Conservation (phyloP, 202 grass and related monocot species). For the Panicum virgatum region DNA sequence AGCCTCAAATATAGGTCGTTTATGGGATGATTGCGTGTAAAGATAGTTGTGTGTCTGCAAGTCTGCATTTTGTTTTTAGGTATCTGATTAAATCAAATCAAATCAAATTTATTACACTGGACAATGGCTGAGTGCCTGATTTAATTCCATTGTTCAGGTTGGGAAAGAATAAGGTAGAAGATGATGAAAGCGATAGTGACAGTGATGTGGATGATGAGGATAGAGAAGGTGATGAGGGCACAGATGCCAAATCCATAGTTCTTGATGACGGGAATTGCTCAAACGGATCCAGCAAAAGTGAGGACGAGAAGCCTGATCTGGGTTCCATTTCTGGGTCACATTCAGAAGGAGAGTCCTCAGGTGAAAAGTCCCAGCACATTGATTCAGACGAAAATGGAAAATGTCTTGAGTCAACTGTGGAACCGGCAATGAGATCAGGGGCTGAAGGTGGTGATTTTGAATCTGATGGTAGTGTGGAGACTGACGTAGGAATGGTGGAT, state of each 20-base stretch:
- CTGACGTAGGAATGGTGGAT: constrained; percentile 41
- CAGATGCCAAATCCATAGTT: constrained; percentile 58
- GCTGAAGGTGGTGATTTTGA: constrained; percentile 39
- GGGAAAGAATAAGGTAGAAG: constrained; percentile 86
- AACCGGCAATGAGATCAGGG: constrained; percentile 21
- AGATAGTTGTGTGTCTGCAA: background rate
- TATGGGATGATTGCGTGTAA: background rate
- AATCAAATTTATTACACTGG: background rate
- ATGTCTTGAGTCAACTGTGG: constrained; percentile 27
- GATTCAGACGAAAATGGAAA: constrained; percentile 50
- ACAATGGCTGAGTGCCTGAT: constrained; percentile 1
- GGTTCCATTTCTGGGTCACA: constrained; percentile 52
- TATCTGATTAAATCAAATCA: constrained; percentile 17
- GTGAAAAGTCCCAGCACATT: constrained; percentile 41
- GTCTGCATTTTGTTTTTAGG: background rate
- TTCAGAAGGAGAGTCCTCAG: constrained; percentile 66
- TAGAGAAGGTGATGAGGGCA: constrained; percentile 16
- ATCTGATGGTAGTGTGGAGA: constrained; percentile 46
- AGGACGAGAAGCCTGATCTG: constrained; percentile 40
- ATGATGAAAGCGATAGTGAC: constrained; percentile 69
- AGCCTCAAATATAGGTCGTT: background rate
- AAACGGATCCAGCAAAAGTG: constrained; percentile 51
- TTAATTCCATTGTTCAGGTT: constrained; percentile 56
- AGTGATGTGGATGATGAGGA: constrained; percentile 61
- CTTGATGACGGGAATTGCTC: constrained; percentile 70